Evolutionary conservation across 495 filamentous ascomycete species (phyloP).

Genomic region (Terfezia claveryi): DNA sequence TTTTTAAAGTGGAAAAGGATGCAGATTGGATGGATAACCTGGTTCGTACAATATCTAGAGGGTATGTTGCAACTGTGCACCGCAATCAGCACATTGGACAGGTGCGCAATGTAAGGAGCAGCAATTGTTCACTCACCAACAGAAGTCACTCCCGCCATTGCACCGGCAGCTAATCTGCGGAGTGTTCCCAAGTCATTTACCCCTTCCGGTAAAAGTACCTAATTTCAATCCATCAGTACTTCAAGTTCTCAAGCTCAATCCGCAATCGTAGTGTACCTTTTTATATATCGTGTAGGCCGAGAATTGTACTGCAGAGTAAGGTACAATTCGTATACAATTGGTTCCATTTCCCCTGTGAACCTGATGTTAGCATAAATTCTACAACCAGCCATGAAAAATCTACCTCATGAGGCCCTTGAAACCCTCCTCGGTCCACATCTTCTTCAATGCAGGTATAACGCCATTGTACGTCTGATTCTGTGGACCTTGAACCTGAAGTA

Average conservation of each 20-base stretch:
- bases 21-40: slow-evolving; percentile 89
- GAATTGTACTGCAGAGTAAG: slow-evolving; percentile 95
- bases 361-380: no score
- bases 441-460: slow-evolving; percentile 64
- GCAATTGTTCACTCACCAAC: slow-evolving; percentile 38
- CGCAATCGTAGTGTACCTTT: slow-evolving; percentile 36
- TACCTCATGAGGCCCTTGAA: slow-evolving; percentile 75
- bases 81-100: not conserved
- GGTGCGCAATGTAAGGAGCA: not conserved
- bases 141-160: slow-evolving; percentile 78
- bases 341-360: slow-evolving; percentile 60
- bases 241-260: not conserved
- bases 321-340: slow-evolving; percentile 94
- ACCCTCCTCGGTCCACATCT: slow-evolving; percentile 93
- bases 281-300: slow-evolving; percentile 96
- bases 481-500: slow-evolving; percentile 85
- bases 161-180: slow-evolving; percentile 30
- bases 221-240: slow-evolving; percentile 1
- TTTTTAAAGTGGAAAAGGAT: slow-evolving; percentile 58
- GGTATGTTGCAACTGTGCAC: slow-evolving; percentile 34
- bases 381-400: slow-evolving; percentile 1
- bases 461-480: slow-evolving; percentile 86
- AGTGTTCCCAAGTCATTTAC: slow-evolving; percentile 10
- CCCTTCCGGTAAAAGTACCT: slow-evolving; percentile 9
- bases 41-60: slow-evolving; percentile 90